Percentiles rank a stretch among this genome's conserved stretches.
Conservation (phyloP, 2,329 filamentous ascomycete species). For the Nannizzia gypsea region DNA sequence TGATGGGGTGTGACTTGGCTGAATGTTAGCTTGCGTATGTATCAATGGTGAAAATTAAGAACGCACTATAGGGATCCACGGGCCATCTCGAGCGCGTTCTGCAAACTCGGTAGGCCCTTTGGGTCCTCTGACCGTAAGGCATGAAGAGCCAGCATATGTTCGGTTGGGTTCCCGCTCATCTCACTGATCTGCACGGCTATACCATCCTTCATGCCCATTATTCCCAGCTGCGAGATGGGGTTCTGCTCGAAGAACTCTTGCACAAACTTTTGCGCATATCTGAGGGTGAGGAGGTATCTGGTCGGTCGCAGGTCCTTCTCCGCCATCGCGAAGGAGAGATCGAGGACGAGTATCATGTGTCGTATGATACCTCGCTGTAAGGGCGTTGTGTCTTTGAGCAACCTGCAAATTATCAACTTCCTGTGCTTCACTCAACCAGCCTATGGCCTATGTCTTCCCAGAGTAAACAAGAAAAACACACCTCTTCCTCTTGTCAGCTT, state of each 20-base stretch:
- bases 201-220: slow-evolving; percentile 88
- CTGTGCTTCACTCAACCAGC: background rate
- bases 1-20: slow-evolving; percentile 64
- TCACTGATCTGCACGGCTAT: slow-evolving; percentile 76
- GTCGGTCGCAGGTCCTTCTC: slow-evolving; percentile 92
- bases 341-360: slow-evolving; percentile 81
- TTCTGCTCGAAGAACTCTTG: slow-evolving; percentile 97
- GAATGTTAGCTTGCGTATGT: background rate
- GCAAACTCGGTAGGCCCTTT: slow-evolving; percentile 65
- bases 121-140: slow-evolving; percentile 55
- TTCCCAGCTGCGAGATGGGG: slow-evolving; percentile 86
- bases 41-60: background rate
- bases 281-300: slow-evolving; percentile 68
- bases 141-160: slow-evolving; percentile 69
- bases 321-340: slow-evolving; percentile 85
- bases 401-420: slow-evolving; percentile 12
- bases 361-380: slow-evolving; percentile 94
- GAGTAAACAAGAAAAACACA: slow-evolving; percentile 20
- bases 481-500: slow-evolving; percentile 70
- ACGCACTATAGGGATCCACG: slow-evolving; percentile 72
- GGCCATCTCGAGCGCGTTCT: slow-evolving; percentile 94
- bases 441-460: background rate
- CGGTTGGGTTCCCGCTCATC: slow-evolving; percentile 79
- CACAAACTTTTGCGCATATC: slow-evolving; percentile 77
- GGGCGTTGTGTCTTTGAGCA: slow-evolving; percentile 87